phyloP scores from a whole-genome alignment of 345 rosid genomes.

The Pugionium cornutum region DNA sequence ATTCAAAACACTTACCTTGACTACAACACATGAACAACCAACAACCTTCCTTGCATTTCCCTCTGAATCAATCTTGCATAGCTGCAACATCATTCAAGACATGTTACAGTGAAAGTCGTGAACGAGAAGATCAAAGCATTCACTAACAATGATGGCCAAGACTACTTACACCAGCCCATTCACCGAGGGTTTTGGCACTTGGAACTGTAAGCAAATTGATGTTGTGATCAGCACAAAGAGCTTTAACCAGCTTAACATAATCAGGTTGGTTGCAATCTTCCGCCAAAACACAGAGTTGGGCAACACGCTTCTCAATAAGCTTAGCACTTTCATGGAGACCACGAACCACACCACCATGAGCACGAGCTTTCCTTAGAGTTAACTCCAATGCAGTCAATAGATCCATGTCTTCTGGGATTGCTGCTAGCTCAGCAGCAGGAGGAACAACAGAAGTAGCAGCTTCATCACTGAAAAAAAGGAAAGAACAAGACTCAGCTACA shows the following conservation, averaged over 20 bases:
- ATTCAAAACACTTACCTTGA: slow-evolving; percentile 50
- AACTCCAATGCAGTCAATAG: slow-evolving; percentile 66
- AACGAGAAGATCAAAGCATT: background rate
- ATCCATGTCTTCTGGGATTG: slow-evolving; percentile 71
- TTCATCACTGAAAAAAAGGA: slow-evolving; percentile 52
- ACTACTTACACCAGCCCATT: slow-evolving; percentile 89
- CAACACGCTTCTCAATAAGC: slow-evolving; percentile 72
- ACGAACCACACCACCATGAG: slow-evolving; percentile 67
- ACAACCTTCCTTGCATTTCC: slow-evolving; percentile 87
- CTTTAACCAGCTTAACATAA: slow-evolving; percentile 71
- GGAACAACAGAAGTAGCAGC: slow-evolving; percentile 51
- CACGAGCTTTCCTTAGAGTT: slow-evolving; percentile 71
- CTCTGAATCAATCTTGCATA: slow-evolving; percentile 84
- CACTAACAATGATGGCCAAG: background rate
- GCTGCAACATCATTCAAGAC: slow-evolving; percentile 46
- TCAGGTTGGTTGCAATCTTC: slow-evolving; percentile 88
- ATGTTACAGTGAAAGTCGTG: background rate
- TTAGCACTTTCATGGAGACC: slow-evolving; percentile 83
- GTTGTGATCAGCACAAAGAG: slow-evolving; percentile 73
- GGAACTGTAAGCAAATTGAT: slow-evolving; percentile 66
- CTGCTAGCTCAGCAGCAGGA: slow-evolving; percentile 47
- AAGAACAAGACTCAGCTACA: background rate
- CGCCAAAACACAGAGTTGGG: slow-evolving; percentile 74
- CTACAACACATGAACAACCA: slow-evolving; percentile 79
- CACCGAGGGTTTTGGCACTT: slow-evolving; percentile 86